Evolutionary conservation across 2,329 filamentous ascomycete species (phyloP), one percentile per base, ranked within the genome.

Genomic region (Xylaria sp.): DNA sequence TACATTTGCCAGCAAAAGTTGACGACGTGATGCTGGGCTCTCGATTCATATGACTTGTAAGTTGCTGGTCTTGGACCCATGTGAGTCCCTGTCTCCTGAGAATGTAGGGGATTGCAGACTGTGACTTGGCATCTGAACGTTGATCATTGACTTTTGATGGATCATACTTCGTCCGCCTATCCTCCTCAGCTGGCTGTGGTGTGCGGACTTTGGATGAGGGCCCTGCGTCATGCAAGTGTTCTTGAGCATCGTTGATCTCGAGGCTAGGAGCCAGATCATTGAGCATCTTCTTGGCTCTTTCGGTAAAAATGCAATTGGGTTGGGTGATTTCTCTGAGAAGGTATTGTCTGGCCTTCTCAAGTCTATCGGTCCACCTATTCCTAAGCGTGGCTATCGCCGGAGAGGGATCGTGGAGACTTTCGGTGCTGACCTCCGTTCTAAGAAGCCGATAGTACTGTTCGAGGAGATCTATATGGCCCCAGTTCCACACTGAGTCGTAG

Each of bases 401-500:
- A 34, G 56, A 45, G 9, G 52, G 37, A 2, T 50, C 56, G 18
- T 42, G 17, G 17, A 48, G 50, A 4, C 11, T 34, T 13, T 13
- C 9, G 29, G 4, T 13, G n/a, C n/a, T 46, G 9, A 39, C n/a
- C 22, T 52, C n/a, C 1, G 13, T 26, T 16, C 47, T 48, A 4
- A 52, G 4, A 8, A 56, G 49, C 22, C 54, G 54, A 11, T 61
- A 61, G 26, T 56, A 61, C 22, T 61, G 52, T 7, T 59, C 58
- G 19, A 61, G 52, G 1, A 61, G 38, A 38, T 59, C 56, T 20
- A 61, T 50, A 20, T 61, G 58, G 24, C 58, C 45, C 58, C 58
- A 61, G n/a, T 61, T 61, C 58, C 58, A 61, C 7, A 59, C 52
- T 4, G 58, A 61, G 43, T 61, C 52, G 11, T 61, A 61, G 11